These are phyloP conservation scores for Cyberlindnera euphorbiiphila DNA, from an alignment of 805 yeast genomes.

Conservation along the genomic window DNA sequence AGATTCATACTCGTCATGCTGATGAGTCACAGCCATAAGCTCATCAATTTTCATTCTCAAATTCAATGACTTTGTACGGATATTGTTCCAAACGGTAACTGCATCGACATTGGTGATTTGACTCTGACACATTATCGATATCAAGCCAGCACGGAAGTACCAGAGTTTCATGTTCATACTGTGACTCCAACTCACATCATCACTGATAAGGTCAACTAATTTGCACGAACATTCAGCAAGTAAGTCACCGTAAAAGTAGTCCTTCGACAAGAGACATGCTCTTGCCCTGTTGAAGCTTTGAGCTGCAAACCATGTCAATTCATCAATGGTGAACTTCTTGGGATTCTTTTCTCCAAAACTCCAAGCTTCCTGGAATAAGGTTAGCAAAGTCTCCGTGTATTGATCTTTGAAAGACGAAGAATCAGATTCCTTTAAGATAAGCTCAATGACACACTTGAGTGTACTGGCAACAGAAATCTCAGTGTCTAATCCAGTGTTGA, in stretches of 20 bases:
- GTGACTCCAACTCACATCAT: slow-evolving; percentile 27
- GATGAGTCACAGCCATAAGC: slow-evolving; percentile 12
- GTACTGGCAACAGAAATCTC: slow-evolving; percentile 27
- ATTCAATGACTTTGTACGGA: slow-evolving; percentile 9
- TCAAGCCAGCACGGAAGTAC: slow-evolving; percentile 16
- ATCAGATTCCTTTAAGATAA: slow-evolving; percentile 25
- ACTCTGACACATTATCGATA: slow-evolving; percentile 19
- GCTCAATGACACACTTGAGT: slow-evolving; percentile 30
- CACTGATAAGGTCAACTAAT: slow-evolving; percentile 24
- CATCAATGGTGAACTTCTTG: slow-evolving; percentile 29
- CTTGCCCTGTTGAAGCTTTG: slow-evolving; percentile 32
- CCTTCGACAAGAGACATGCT: slow-evolving; percentile 22
- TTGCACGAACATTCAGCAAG: slow-evolving; percentile 23
- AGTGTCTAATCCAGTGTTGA: slow-evolving; percentile 14
- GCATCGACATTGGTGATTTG: slow-evolving; percentile 6
- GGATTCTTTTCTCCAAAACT: slow-evolving; percentile 11
- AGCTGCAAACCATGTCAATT: slow-evolving; percentile 40
- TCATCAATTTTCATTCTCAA: slow-evolving; percentile 18
- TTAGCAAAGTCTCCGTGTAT: slow-evolving; percentile 13
- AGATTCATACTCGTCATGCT: slow-evolving; percentile 10
- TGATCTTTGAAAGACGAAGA: slow-evolving; percentile 3
- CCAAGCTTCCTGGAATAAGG: slow-evolving; percentile 15
- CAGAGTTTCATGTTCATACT: slow-evolving; percentile 18
- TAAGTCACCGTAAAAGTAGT: slow-evolving; percentile 13
- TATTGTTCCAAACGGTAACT: slow-evolving; percentile 11